Evolutionary conservation across 208 protist genomes (phyloP).

Genomic region (Leishmania guyanensis): DNA sequence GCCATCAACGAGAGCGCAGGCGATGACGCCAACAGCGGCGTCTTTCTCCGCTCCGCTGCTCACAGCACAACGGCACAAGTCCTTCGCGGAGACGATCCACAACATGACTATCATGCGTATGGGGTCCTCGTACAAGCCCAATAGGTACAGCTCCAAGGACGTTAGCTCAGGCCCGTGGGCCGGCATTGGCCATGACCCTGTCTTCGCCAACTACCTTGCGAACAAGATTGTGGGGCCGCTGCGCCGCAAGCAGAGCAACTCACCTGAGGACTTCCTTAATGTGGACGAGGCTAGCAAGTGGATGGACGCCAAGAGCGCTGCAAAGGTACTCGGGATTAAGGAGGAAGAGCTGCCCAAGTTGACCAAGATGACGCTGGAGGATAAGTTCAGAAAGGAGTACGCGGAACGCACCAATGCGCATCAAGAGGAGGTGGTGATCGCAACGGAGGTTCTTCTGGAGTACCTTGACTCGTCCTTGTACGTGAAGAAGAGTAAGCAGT

Average conservation of each 20-base stretch:
- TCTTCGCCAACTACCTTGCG: conserved; percentile 29
- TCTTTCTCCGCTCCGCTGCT: not conserved
- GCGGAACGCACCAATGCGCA: conserved; percentile 50
- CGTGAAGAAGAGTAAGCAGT: conserved; percentile 80
- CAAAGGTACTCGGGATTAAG: conserved; percentile 82
- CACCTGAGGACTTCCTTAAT: conserved; percentile 69
- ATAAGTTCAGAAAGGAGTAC: conserved; percentile 65
- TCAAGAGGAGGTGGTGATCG: conserved; percentile 80
- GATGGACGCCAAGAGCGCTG: conserved; percentile 80
- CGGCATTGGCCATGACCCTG: conserved; percentile 43
- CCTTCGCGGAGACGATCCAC: conserved; percentile 38
- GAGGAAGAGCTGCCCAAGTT: conserved; percentile 71
- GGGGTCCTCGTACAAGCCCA: conserved; percentile 30
- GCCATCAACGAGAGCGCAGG: not conserved
- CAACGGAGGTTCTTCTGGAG: conserved; percentile 84
- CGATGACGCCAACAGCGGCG: not conserved
- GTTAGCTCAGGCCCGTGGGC: conserved; percentile 28
- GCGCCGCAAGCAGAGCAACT: conserved; percentile 55
- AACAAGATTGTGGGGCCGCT: conserved; percentile 57
- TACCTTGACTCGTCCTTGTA: conserved; percentile 77
- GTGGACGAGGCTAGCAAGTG: conserved; percentile 78
- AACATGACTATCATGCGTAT: conserved; percentile 49
- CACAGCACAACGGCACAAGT: conserved; percentile 32
- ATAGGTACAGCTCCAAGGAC: conserved; percentile 53
- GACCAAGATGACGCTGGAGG: conserved; percentile 49